Conservation (phyloP, 257 asterid species). For the Ocimum tenuiflorum region DNA sequence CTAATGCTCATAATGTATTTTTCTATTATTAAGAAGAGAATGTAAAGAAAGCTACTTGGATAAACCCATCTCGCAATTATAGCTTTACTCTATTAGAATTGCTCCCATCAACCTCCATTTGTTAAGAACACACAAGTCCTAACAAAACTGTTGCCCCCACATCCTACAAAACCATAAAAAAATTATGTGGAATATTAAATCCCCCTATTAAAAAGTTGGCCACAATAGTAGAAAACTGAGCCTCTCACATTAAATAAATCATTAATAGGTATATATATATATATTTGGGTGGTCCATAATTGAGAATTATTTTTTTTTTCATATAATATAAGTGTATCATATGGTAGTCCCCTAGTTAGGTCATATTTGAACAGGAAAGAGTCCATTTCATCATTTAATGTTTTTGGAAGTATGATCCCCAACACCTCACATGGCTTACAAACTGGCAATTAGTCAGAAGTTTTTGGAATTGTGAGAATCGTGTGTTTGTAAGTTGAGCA, state of each 20-base stretch:
- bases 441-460: slow-evolving; percentile 22
- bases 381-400: slow-evolving; percentile 44
- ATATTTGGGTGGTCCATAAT: slow-evolving; percentile 13
- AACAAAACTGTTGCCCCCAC: slow-evolving; percentile 15
- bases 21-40: slow-evolving; percentile 28
- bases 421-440: slow-evolving; percentile 62
- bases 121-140: slow-evolving; percentile 19
- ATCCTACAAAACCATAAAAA: too few species aligned
- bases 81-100: slow-evolving; percentile 8
- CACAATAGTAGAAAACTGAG: slow-evolving; percentile 9
- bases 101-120: slow-evolving; percentile 16
- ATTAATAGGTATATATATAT: not conserved
- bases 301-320: not conserved
- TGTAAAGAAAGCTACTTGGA: slow-evolving; percentile 30
- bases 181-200: too few species aligned
- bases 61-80: slow-evolving; percentile 10
- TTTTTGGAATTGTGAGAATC: slow-evolving; percentile 3
- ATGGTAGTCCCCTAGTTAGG: slow-evolving; percentile 37
- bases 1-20: not conserved
- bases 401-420: slow-evolving; percentile 29
- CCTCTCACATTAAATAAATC: slow-evolving; percentile 14
- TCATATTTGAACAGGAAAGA: slow-evolving; percentile 38
- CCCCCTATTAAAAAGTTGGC: too few species aligned
- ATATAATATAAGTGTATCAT: slow-evolving; percentile 3
- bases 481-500: not conserved